Percentiles rank a stretch among this genome's conserved stretches.
phyloP scores from a whole-genome alignment of 2,329 filamentous ascomycete species.

The Plenodomus lindquistii region DNA sequence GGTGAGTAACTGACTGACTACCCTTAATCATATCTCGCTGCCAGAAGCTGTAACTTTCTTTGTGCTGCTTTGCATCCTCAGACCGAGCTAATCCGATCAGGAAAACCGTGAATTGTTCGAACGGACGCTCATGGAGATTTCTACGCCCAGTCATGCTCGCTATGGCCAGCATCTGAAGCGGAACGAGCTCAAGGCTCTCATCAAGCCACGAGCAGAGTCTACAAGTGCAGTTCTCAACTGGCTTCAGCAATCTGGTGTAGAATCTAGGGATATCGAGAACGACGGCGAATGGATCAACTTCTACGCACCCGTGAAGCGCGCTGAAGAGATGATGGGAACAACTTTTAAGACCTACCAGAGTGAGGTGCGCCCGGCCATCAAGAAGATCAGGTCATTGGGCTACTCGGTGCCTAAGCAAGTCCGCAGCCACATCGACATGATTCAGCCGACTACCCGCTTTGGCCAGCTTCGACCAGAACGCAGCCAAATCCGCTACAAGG shows the following conservation, averaged over 20 bases:
- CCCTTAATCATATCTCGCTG: not conserved
- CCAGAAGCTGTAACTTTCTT: too few species aligned
- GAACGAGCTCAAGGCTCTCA: slow-evolving; percentile 60
- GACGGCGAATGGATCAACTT: slow-evolving; percentile 67
- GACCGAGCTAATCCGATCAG: slow-evolving; percentile 41
- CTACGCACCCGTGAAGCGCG: slow-evolving; percentile 54
- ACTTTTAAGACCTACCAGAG: slow-evolving; percentile 62
- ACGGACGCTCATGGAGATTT: slow-evolving; percentile 62
- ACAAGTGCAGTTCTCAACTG: slow-evolving; percentile 58
- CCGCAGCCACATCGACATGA: slow-evolving; percentile 60
- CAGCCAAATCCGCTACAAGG: slow-evolving; percentile 39
- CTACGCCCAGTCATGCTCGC: slow-evolving; percentile 60
- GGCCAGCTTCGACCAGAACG: slow-evolving; percentile 53
- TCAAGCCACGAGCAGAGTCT: slow-evolving; percentile 56
- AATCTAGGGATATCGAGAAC: slow-evolving; percentile 51
- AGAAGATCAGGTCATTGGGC: slow-evolving; percentile 58
- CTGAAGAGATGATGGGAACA: slow-evolving; percentile 61
- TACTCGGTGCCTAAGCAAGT: slow-evolving; percentile 66
- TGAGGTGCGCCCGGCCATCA: slow-evolving; percentile 44
- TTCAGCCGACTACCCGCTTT: slow-evolving; percentile 69
- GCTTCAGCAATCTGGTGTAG: slow-evolving; percentile 58
- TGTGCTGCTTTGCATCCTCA: too few species aligned
- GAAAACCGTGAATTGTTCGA: slow-evolving; percentile 58
- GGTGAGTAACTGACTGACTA: slow-evolving; percentile 25
- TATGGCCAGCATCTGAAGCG: slow-evolving; percentile 67